Percentiles rank a stretch among this genome's conserved stretches.
These are phyloP conservation scores for Mortierella claussenii DNA, from an alignment of 192 early-diverging fungal species.

Conservation along the genomic window DNA sequence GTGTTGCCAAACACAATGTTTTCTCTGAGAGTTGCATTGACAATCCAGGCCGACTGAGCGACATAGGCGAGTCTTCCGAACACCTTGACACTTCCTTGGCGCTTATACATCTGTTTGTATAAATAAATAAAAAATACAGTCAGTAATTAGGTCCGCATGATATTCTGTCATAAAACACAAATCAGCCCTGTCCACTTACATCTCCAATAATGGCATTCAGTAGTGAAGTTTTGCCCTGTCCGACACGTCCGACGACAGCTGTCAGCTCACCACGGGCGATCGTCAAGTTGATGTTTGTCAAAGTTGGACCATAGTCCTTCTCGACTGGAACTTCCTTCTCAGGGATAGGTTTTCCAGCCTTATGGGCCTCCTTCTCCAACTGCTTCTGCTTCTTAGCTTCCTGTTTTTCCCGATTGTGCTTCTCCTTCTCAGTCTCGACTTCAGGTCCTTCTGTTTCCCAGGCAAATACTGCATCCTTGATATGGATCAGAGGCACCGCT, in stretches of 20 bases:
- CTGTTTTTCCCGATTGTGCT: neutral
- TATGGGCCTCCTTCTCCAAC: conserved; percentile 19
- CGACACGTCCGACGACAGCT: conserved; percentile 49
- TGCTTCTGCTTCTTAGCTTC: conserved; percentile 29
- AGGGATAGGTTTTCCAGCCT: conserved; percentile 26
- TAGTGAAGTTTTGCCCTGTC: conserved; percentile 64
- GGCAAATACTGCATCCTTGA: conserved; percentile 33
- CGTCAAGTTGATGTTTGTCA: conserved; percentile 42
- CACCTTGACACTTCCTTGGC: conserved; percentile 69
- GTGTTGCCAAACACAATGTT: conserved; percentile 91
- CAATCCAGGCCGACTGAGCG: conserved; percentile 81
- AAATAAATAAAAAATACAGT: neutral
- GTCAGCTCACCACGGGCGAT: conserved; percentile 35
- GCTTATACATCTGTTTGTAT: conserved; percentile 68
- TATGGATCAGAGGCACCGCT: conserved; percentile 21
- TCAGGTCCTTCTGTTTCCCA: conserved; percentile 31
- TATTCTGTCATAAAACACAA: neutral
- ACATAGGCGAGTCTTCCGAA: conserved; percentile 74
- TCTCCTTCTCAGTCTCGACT: conserved; percentile 33
- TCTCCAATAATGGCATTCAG: conserved; percentile 78
- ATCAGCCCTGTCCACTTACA: neutral
- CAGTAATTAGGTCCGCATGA: neutral
- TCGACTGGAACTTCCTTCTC: conserved; percentile 10
- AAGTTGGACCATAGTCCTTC: conserved; percentile 20
- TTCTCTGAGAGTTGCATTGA: conserved; percentile 90